A percentile compares a stretch with the other conserved stretches of the same genome.
These are phyloP conservation scores for Casuarina cunninghamiana DNA, from an alignment of 306 rosid genomes.

Conservation along the genomic window DNA sequence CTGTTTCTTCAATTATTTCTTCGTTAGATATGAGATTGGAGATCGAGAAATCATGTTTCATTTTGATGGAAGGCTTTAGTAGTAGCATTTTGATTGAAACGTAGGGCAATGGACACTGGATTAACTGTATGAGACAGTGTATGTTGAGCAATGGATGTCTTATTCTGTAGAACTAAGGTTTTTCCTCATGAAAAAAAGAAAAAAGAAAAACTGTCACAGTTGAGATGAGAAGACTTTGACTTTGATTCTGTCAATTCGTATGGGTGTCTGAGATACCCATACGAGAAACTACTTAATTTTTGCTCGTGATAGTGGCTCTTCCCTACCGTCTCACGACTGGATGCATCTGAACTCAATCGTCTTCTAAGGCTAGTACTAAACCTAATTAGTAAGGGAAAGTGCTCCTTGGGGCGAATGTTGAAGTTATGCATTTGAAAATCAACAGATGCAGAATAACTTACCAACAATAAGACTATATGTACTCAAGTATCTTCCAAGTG, in stretches of 20 bases:
- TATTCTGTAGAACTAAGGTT: neutral
- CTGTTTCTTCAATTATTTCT: neutral
- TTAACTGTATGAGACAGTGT: neutral
- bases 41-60: neutral
- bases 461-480: neutral
- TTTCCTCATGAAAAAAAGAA: neutral
- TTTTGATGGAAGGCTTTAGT: neutral
- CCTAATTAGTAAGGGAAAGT: neutral
- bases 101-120: neutral
- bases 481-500: neutral
- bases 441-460: no score
- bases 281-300: neutral
- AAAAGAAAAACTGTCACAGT: neutral
- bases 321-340: neutral
- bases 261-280: neutral
- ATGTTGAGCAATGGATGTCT: neutral
- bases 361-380: neutral
- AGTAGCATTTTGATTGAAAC: conserved; percentile 3
- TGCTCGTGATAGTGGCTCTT: neutral
- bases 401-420: neutral
- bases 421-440: neutral
- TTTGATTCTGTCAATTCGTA: neutral
- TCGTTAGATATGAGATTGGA: neutral
- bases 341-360: neutral
- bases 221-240: neutral